Conservation (phyloP, 1,139 yeast species). For the Insectozyma bohioensis region DNA sequence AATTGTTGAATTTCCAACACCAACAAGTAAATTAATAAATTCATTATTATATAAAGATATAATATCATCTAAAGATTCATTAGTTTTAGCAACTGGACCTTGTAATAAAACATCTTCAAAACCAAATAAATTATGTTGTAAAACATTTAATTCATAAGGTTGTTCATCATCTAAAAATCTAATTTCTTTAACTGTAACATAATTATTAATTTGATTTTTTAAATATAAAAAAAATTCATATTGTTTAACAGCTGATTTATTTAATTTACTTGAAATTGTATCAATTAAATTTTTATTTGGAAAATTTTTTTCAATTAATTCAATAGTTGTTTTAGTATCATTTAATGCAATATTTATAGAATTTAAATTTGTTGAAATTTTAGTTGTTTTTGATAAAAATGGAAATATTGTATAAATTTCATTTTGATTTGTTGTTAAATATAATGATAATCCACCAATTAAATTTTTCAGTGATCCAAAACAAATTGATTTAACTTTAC, state of each 20-base stretch:
- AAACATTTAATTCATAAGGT: slow-evolving; percentile 17
- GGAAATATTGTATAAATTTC: slow-evolving; percentile 36
- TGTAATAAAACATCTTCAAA: slow-evolving; percentile 19
- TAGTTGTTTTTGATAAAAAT: slow-evolving; percentile 22
- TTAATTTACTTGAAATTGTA: slow-evolving; percentile 17
- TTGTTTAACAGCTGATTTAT: slow-evolving; percentile 19
- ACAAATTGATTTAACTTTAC: slow-evolving; percentile 28
- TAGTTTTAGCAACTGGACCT: slow-evolving; percentile 22
- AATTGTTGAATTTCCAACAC: slow-evolving; percentile 19
- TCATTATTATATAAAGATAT: slow-evolving; percentile 17
- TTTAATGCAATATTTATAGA: slow-evolving; percentile 24
- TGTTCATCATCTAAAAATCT: slow-evolving; percentile 10
- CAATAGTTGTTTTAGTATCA: slow-evolving; percentile 23
- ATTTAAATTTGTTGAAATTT: slow-evolving; percentile 23
- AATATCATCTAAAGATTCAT: slow-evolving; percentile 9
- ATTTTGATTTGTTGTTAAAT: slow-evolving; percentile 24
- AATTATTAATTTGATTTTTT: slow-evolving; percentile 17
- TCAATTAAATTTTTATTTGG: slow-evolving; percentile 12
- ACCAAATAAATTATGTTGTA: slow-evolving; percentile 16
- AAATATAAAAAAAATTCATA: slow-evolving; percentile 20
- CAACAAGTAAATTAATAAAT: slow-evolving; percentile 21
- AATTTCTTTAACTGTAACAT: slow-evolving; percentile 9
- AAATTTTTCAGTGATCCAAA: slow-evolving; percentile 35
- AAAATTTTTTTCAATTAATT: slow-evolving; percentile 19
- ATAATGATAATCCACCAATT: slow-evolving; percentile 36